Conservation (phyloP, 169 alveolate species). For the Fabrea salina region DNA sequence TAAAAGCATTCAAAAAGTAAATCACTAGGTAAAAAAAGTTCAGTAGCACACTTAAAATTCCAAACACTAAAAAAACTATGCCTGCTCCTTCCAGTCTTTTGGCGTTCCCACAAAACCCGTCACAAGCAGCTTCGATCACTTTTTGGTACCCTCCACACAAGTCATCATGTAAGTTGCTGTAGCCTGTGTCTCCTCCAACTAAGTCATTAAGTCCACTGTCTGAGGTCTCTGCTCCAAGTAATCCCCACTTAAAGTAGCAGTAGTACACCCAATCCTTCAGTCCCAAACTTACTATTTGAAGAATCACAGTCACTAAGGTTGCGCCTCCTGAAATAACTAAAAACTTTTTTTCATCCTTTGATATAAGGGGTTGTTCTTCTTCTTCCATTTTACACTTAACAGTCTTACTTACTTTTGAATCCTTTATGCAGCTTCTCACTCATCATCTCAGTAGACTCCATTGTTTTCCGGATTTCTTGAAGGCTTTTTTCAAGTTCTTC, state of each 20-base stretch:
- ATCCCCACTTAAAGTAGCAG: slow-evolving; percentile 17
- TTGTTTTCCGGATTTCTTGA: too few relatives aligned
- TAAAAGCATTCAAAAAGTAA: not conserved
- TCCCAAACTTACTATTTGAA: not conserved
- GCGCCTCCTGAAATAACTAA: too few relatives aligned
- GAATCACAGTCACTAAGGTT: not conserved
- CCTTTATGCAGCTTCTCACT: too few relatives aligned
- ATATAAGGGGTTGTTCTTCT: too few relatives aligned
- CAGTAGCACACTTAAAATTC: not conserved
- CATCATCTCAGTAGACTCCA: too few relatives aligned
- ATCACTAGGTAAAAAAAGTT: not conserved
- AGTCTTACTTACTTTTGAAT: too few relatives aligned
- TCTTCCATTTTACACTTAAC: too few relatives aligned
- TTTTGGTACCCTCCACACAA: not conserved
- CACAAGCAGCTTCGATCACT: slow-evolving; percentile 22
- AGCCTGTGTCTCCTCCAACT: not conserved
- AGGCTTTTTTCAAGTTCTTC: too few relatives aligned
- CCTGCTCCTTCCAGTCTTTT: slow-evolving; percentile 8
- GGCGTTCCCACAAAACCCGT: not conserved
- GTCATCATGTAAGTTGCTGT: not conserved
- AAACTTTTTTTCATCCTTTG: too few relatives aligned
- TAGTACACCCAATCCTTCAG: not conserved
- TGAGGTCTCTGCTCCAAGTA: not conserved
- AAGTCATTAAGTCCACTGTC: not conserved
- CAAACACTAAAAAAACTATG: slow-evolving; percentile 5